Base-by-base conservation (phyloP, 2,329 filamentous ascomycete genomes). In the Reticulascus tulasneorum region DNA sequence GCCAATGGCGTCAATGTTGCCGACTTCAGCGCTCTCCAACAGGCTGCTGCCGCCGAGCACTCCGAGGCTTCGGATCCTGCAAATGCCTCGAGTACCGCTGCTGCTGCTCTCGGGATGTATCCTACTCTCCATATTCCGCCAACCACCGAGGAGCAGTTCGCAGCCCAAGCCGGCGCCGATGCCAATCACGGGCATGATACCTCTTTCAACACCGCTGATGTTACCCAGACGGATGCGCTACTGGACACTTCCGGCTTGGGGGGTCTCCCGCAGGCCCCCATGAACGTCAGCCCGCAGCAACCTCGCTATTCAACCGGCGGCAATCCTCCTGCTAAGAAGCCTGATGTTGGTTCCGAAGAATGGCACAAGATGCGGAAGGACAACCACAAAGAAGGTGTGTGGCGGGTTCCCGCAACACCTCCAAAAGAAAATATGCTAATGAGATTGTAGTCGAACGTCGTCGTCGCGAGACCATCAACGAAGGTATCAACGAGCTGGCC, bases 321-420 rank as follows among this genome's bases (percentile, higher is more conserved):
- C 9, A 49, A 69, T 47, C 61, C 67, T 47, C 60, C 66, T 47
- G 60, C 69, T 37, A 62, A 58, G 46, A 97, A 96, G 62, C 90
- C 90, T 7, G 79, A 83, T 7, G 93, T 97, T n/a, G 93, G 93
- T 3, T 93, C 89, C 3, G 88, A 94, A 35, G 91, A 97, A 62
- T 98, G 93, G 93, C 93, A 98, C 61, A 94, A 94, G 60, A 82
- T 94, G 52, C 81, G 93, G 44, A 93, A 94, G 58, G 91, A 97
- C 54, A 98, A 97, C 47, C 93, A 98, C 67, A 98, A 98, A 77
- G 91, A 97, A 74, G 93, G 91, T 93, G 65, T n/a, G n/a, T n/a
- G n/a, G n/a, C n/a, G n/a, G n/a, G n/a, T n/a, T n/a, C n/a, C n/a
- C n/a, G n/a, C n/a, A 55, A 76, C 20, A 32, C 58, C 21, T 23